Conservation (phyloP, 768 basidiomycete species). For the Mrakia frigida region DNA sequence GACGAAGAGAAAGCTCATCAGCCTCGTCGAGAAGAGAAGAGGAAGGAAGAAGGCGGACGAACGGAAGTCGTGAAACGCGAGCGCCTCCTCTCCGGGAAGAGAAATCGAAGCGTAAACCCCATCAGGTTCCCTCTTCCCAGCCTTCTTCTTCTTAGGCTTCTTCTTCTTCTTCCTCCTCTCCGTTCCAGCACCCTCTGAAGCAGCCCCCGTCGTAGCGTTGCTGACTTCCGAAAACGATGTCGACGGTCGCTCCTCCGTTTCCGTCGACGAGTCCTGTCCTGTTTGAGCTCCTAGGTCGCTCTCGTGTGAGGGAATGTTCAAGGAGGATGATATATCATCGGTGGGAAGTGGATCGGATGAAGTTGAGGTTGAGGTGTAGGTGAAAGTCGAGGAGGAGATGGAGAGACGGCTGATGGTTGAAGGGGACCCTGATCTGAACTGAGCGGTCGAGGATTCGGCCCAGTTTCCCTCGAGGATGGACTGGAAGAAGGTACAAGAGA, state of each 20-base stretch:
- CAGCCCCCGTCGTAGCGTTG: too few species aligned
- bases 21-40: neutral
- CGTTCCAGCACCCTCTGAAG: neutral
- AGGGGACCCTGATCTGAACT: neutral
- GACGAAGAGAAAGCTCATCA: neutral
- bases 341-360: neutral
- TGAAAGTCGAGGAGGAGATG: slow-evolving; percentile 4
- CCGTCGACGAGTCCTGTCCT: slow-evolving; percentile 5
- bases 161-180: neutral
- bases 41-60: neutral
- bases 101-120: slow-evolving; percentile 14
- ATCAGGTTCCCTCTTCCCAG: neutral
- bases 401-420: slow-evolving; percentile 5
- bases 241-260: neutral
- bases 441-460: slow-evolving; percentile 20
- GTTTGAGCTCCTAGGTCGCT: neutral
- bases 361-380: neutral
- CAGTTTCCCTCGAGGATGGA: slow-evolving; percentile 23
- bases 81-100: neutral
- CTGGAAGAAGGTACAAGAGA: slow-evolving; percentile 20
- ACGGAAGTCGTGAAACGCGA: slow-evolving; percentile 11
- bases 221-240: neutral
- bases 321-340: neutral
- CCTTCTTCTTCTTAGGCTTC: neutral
- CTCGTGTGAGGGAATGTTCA: neutral